Conservation (phyloP, 345 rosid species). For the Hibiscus tridactylites region DNA sequence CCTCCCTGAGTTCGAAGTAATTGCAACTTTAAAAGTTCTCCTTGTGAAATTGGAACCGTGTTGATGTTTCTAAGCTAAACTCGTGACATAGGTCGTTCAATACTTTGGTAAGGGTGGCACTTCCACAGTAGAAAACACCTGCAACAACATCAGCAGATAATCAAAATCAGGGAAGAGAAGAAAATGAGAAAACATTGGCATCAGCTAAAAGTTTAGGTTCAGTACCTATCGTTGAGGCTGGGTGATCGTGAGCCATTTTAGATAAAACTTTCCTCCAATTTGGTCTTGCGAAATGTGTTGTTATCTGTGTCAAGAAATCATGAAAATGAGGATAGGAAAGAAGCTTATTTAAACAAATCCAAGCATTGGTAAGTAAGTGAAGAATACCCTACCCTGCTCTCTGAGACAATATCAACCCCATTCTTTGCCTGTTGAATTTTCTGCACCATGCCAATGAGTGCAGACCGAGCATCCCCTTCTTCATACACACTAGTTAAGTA, state of each 20-base stretch:
- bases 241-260: slow-evolving; percentile 51
- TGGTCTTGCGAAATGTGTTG: slow-evolving; percentile 91
- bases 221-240: slow-evolving; percentile 66
- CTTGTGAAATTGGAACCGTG: slow-evolving; percentile 86
- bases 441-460: slow-evolving; percentile 88
- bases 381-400: slow-evolving; percentile 86
- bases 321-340: neutral
- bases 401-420: slow-evolving; percentile 82
- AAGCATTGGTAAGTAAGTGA: neutral
- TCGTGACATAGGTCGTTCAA: slow-evolving; percentile 66
- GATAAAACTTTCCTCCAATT: slow-evolving; percentile 88
- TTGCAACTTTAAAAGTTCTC: slow-evolving; percentile 55
- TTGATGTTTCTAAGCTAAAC: slow-evolving; percentile 63
- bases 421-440: slow-evolving; percentile 90
- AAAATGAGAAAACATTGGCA: neutral
- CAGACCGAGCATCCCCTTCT: slow-evolving; percentile 97
- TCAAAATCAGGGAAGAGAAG: too few species aligned
- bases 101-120: slow-evolving; percentile 58
- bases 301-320: slow-evolving; percentile 41
- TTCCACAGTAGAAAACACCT: slow-evolving; percentile 98
- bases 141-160: slow-evolving; percentile 10
- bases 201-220: neutral
- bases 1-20: neutral
- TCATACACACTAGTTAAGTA: slow-evolving; percentile 91
- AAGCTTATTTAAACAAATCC: neutral